A percentile compares a stretch with the other conserved stretches of the same genome.
Conservation (phyloP, 805 yeast species). For the Kuraishia hungarica region DNA sequence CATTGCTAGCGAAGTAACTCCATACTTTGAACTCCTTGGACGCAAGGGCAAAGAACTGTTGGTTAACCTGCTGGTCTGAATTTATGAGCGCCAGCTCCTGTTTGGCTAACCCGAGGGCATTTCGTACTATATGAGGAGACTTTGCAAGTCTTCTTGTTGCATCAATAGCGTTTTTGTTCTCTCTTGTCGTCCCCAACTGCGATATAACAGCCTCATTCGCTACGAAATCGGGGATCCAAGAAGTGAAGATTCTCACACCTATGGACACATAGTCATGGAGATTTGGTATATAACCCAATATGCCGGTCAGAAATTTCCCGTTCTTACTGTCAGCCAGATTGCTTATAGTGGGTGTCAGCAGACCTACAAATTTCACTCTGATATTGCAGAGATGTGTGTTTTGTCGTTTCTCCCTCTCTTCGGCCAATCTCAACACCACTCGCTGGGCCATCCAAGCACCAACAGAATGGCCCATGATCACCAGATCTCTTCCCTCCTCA, state of each 20-base stretch:
- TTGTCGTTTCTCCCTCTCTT: not conserved
- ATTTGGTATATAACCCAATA: not conserved
- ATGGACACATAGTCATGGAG: not conserved
- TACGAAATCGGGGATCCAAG: not conserved
- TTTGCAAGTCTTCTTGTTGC: conserved; percentile 1
- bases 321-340: conserved; percentile 40
- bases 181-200: conserved; percentile 5
- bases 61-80: not conserved
- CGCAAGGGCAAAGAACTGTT: not conserved
- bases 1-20: not conserved
- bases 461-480: conserved; percentile 61
- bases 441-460: conserved; percentile 61
- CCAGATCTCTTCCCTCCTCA: conserved; percentile 23
- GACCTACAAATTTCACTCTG: conserved; percentile 38
- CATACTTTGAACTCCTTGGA: not conserved
- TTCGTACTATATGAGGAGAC: not conserved
- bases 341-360: conserved; percentile 62
- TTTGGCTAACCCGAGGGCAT: not conserved
- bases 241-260: not conserved
- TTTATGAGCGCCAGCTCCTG: not conserved
- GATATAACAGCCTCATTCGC: not conserved
- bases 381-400: conserved; percentile 13
- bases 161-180: conserved; percentile 10
- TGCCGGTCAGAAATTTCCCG: conserved; percentile 1
- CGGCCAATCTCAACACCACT: conserved; percentile 24